Conservation (phyloP, 441 rosid species). For the Arabidopsis hybrid region DNA sequence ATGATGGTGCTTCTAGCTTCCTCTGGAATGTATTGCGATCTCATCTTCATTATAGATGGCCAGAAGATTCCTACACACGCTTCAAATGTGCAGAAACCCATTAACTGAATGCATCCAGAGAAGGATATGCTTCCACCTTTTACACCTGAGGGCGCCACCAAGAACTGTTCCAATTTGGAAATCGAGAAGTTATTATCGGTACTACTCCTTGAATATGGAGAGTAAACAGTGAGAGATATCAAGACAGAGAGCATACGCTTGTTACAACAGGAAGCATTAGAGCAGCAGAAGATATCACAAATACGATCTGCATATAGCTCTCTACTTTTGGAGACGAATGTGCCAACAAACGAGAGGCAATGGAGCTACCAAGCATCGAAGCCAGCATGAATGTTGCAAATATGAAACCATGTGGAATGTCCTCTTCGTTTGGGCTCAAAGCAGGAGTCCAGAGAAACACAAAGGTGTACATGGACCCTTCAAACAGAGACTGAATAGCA, state of each 20-base stretch:
- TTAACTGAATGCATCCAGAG: conserved; percentile 81
- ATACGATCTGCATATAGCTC: conserved; percentile 97
- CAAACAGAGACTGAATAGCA: conserved; percentile 96
- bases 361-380: conserved; percentile 97
- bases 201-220: conserved; percentile 26
- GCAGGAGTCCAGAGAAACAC: conserved; percentile 99
- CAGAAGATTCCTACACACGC: conserved; percentile 96
- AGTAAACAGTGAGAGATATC: conserved; percentile 23
- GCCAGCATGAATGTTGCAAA: conserved; percentile 98
- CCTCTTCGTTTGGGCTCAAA: conserved; percentile 90
- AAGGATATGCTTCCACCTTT: conserved; percentile 83
- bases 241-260: conserved; percentile 59
- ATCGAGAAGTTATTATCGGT: conserved; percentile 5
- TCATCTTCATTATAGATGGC: conserved; percentile 99
- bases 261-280: conserved; percentile 91
- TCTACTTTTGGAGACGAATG: conserved; percentile 78
- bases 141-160: conserved; percentile 76
- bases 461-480: conserved; percentile 99
- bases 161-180: conserved; percentile 59
- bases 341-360: conserved; percentile 92
- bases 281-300: conserved; percentile 78
- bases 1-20: conserved; percentile 99
- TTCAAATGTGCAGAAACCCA: conserved; percentile 96
- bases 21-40: conserved; percentile 98
- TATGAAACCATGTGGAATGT: conserved; percentile 97